phyloP scores from a whole-genome alignment of 495 filamentous ascomycete species.

The Penicillium bialowiezense region DNA sequence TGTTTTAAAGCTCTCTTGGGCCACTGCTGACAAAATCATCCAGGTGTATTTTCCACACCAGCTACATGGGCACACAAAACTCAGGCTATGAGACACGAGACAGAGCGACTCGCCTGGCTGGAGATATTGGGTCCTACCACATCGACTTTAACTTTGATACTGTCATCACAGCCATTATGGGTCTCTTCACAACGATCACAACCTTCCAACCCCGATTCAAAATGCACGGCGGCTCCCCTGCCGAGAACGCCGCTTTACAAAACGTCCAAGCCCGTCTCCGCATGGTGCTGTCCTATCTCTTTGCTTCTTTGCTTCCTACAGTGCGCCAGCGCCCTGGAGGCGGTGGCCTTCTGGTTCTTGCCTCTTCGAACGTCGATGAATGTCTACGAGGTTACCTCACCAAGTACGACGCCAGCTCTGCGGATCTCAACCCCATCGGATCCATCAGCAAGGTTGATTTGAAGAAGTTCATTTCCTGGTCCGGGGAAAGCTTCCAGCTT shows the following conservation, averaged over 20 bases:
- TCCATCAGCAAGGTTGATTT: conserved; percentile 72
- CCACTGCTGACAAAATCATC: neutral
- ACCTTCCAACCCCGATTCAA: conserved; percentile 64
- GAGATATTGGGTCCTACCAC: conserved; percentile 72
- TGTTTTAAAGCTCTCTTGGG: neutral
- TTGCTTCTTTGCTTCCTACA: conserved; percentile 64
- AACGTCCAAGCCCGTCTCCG: conserved; percentile 77
- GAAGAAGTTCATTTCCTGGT: conserved; percentile 73
- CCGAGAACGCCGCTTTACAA: conserved; percentile 70
- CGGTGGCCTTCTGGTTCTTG: conserved; percentile 63
- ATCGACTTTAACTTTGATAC: conserved; percentile 74
- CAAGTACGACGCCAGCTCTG: conserved; percentile 62
- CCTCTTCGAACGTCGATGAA: conserved; percentile 55
- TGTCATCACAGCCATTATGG: conserved; percentile 52
- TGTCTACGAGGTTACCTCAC: conserved; percentile 64
- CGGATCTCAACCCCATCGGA: conserved; percentile 70
- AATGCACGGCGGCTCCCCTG: conserved; percentile 58
- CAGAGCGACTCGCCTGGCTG: conserved; percentile 65
- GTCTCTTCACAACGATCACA: conserved; percentile 52
- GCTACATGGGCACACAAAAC: conserved; percentile 80
- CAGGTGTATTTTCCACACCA: conserved; percentile 64
- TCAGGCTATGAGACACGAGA: conserved; percentile 67
- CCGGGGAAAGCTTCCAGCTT: conserved; percentile 58
- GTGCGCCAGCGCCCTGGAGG: conserved; percentile 50
- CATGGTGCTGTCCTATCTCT: conserved; percentile 79